Evolutionary conservation across 805 yeast genomes (phyloP).

Genomic region (Metschnikowia lochheadii): DNA sequence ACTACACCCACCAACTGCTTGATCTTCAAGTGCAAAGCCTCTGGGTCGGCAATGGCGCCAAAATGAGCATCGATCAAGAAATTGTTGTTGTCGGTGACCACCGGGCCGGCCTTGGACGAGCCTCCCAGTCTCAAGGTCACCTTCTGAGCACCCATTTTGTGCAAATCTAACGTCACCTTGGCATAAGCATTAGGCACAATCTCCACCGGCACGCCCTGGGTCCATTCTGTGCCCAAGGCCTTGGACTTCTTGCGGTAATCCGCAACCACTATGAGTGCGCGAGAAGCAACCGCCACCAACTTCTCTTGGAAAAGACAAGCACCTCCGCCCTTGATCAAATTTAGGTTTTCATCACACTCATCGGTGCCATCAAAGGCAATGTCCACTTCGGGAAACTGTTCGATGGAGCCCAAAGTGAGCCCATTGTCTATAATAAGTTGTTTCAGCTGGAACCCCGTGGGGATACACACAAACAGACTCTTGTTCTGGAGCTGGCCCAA

Average conservation of each 20-base stretch:
- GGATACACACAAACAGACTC: conserved; percentile 67
- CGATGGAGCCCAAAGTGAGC: conserved; percentile 71
- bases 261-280: conserved; percentile 80
- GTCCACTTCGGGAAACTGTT: conserved; percentile 78
- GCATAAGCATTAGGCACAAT: conserved; percentile 86
- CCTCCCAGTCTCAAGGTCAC: conserved; percentile 80
- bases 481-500: conserved; percentile 65
- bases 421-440: conserved; percentile 81
- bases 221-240: conserved; percentile 76
- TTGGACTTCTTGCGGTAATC: conserved; percentile 83
- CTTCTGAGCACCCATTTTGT: conserved; percentile 56
- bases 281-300: conserved; percentile 78
- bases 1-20: conserved; percentile 87
- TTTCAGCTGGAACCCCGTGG: conserved; percentile 95
- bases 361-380: conserved; percentile 99
- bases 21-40: conserved; percentile 56
- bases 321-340: conserved; percentile 97
- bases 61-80: conserved; percentile 91
- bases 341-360: conserved; percentile 78
- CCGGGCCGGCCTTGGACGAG: conserved; percentile 93
- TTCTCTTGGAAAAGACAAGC: conserved; percentile 97
- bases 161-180: conserved; percentile 64
- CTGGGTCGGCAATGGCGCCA: conserved; percentile 59
- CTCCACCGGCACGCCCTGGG: conserved; percentile 90
- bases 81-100: conserved; percentile 93